These are phyloP conservation scores for Pseudomicrostroma phylloplanum DNA, from an alignment of 1,284 basidiomycete species.

Conservation along the genomic window DNA sequence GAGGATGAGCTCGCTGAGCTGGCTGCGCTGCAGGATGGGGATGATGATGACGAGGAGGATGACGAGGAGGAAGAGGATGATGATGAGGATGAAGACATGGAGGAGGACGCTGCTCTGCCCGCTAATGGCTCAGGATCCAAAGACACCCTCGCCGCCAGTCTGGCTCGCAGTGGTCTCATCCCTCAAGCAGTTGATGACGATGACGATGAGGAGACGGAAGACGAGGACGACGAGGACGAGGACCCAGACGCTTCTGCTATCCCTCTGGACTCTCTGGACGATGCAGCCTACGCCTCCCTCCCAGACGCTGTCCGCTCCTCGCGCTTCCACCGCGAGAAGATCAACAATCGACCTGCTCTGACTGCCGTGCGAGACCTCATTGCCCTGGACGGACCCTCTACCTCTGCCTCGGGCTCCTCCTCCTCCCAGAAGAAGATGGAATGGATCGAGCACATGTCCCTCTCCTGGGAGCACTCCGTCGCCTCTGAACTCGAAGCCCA, in stretches of 20 bases:
- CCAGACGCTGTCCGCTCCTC: slow-evolving; percentile 38
- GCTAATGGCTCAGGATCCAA: slow-evolving; percentile 11
- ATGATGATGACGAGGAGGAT: slow-evolving; percentile 23
- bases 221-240: slow-evolving; percentile 30
- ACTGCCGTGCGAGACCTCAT: slow-evolving; percentile 36
- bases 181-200: slow-evolving; percentile 23
- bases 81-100: slow-evolving; percentile 18
- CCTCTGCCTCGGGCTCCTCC: slow-evolving; percentile 12
- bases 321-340: slow-evolving; percentile 38
- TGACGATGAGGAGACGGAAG: slow-evolving; percentile 28
- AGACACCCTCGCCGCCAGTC: slow-evolving; percentile 43
- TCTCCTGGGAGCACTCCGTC: slow-evolving; percentile 29
- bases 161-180: slow-evolving; percentile 42
- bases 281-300: slow-evolving; percentile 22
- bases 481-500: slow-evolving; percentile 56
- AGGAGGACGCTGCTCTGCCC: slow-evolving; percentile 16
- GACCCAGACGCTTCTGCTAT: slow-evolving; percentile 17
- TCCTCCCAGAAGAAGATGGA: slow-evolving; percentile 28
- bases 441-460: slow-evolving; percentile 47
- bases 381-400: slow-evolving; percentile 21
- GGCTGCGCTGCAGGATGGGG: slow-evolving; percentile 16
- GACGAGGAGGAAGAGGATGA: slow-evolving; percentile 25
- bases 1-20: slow-evolving; percentile 14
- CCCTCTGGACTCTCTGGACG: slow-evolving; percentile 13
- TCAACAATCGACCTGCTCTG: slow-evolving; percentile 43